Evolutionary conservation across 352 stramenopile genomes (phyloP).

Genomic region (Phytophthora sojae): DNA sequence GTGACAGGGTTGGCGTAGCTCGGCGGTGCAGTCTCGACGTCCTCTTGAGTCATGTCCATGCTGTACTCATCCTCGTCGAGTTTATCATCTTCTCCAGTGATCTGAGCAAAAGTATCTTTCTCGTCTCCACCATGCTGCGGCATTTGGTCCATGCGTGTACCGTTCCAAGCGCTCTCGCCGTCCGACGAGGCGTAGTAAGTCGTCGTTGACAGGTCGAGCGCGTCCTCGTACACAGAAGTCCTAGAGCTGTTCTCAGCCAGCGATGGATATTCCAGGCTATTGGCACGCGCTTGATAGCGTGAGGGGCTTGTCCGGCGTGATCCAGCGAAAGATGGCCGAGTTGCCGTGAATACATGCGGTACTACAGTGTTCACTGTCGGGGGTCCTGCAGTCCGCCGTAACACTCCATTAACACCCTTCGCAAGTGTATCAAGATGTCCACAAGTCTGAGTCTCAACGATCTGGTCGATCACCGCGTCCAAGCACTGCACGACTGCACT

Average conservation of each 20-base stretch:
- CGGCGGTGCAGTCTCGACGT: neutral
- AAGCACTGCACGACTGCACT: slow-evolving; percentile 38
- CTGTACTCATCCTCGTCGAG: slow-evolving; percentile 24
- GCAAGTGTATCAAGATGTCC: slow-evolving; percentile 32
- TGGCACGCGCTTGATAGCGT: slow-evolving; percentile 1
- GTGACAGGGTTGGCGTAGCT: neutral
- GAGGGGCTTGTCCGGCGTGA: neutral
- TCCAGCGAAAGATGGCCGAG: neutral
- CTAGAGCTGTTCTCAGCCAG: neutral
- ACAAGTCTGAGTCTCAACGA: slow-evolving; percentile 31
- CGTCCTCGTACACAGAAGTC: slow-evolving; percentile 4
- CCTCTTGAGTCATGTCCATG: slow-evolving; percentile 28
- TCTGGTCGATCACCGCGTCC: slow-evolving; percentile 35
- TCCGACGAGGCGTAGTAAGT: slow-evolving; percentile 25
- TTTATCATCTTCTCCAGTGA: neutral
- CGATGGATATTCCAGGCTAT: neutral
- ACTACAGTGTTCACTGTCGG: neutral
- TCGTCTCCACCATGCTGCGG: slow-evolving; percentile 2
- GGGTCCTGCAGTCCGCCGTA: slow-evolving; percentile 9
- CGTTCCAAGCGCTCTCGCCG: neutral
- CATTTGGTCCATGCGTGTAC: neutral
- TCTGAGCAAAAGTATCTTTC: neutral
- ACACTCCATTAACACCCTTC: slow-evolving; percentile 7
- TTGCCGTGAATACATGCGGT: neutral
- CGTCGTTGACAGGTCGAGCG: slow-evolving; percentile 24